Conservation (phyloP, 106 monocot species). For the Alisma plantagoaquatica region DNA sequence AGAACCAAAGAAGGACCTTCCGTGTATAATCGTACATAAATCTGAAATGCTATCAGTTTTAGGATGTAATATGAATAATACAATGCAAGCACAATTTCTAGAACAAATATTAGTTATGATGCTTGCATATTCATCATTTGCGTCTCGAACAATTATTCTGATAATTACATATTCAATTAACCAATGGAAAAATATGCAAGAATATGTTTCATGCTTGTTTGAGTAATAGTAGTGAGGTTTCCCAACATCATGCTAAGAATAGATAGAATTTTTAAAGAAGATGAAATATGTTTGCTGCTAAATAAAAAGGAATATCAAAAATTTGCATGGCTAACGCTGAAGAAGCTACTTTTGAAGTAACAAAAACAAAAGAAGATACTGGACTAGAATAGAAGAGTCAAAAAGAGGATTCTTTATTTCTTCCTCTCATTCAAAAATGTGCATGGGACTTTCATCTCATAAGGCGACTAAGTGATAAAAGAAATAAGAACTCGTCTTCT, state of each 20-base stretch:
- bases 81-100: background rate
- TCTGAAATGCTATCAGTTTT: too few species aligned
- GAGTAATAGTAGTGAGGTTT: background rate
- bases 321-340: background rate
- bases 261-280: background rate
- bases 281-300: background rate
- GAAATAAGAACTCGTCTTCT: background rate
- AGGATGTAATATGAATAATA: background rate
- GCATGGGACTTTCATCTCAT: conserved; percentile 2
- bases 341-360: conserved; percentile 8
- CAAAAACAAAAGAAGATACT: conserved; percentile 3
- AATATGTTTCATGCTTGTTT: background rate
- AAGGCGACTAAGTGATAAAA: conserved; percentile 1
- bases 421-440: conserved; percentile 6
- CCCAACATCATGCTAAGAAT: background rate
- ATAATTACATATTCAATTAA: background rate
- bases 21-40: too few species aligned
- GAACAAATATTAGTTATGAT: background rate
- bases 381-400: conserved; percentile 1
- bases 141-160: background rate
- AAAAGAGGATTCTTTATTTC: conserved; percentile 7
- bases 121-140: background rate
- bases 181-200: background rate
- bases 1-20: too few species aligned
- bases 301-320: background rate